These are phyloP conservation scores for Fraxinus velutina DNA, from an alignment of 305 asterid genomes.

Conservation along the genomic window DNA sequence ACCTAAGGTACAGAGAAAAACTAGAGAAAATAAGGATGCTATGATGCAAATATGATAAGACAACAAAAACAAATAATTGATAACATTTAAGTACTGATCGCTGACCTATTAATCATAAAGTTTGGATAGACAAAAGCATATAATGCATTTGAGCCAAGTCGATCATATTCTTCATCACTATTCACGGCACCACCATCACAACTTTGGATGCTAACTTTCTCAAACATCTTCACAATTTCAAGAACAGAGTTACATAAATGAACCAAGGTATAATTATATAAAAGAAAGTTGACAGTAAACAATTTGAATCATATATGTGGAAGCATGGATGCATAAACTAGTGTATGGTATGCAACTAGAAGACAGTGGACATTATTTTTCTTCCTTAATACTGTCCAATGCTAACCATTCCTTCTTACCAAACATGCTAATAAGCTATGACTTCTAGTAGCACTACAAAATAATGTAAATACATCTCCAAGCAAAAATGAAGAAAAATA, in stretches of 20 bases:
- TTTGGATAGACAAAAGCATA: slow-evolving; percentile 83
- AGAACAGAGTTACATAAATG: neutral
- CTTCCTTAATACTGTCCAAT: neutral
- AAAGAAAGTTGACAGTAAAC: neutral
- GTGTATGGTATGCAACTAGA: neutral
- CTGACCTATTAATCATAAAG: slow-evolving; percentile 85
- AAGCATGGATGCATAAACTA: neutral
- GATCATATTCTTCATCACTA: slow-evolving; percentile 38
- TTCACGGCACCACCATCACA: slow-evolving; percentile 45
- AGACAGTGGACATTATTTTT: neutral
- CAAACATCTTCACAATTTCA: slow-evolving; percentile 49
- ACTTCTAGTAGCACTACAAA: neutral
- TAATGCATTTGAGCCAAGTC: slow-evolving; percentile 66
- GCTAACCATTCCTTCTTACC: neutral
- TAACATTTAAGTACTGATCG: neutral
- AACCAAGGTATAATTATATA: neutral
- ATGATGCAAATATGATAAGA: neutral
- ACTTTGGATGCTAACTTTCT: slow-evolving; percentile 77
- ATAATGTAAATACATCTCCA: neutral
- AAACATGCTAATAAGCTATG: neutral
- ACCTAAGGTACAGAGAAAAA: slow-evolving; percentile 37
- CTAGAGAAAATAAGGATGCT: neutral
- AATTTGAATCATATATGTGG: neutral
- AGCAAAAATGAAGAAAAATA: neutral
- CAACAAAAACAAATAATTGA: neutral